phyloP scores from a whole-genome alignment of 192 early-diverging fungal genomes.

The Phlyctochytrium arcticum region DNA sequence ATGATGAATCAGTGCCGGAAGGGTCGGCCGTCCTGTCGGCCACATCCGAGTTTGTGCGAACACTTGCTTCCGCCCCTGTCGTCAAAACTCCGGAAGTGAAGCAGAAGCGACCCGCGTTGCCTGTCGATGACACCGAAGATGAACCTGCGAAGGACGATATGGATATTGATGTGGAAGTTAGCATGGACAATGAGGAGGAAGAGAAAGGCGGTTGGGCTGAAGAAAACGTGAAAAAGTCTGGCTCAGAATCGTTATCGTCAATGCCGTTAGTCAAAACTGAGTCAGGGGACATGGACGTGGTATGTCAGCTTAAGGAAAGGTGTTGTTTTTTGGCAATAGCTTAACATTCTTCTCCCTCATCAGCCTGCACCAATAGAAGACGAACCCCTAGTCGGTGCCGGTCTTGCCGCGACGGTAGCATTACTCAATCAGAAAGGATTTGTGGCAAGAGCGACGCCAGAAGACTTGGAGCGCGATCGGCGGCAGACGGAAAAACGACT shows the following conservation, averaged over 20 bases:
- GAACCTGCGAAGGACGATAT: conserved; percentile 1
- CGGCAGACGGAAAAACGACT: conserved; percentile 52
- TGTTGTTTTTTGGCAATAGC: conserved; percentile 1
- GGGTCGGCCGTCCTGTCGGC: conserved; percentile 70
- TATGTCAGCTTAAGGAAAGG: conserved; percentile 1
- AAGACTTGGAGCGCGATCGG: conserved; percentile 63
- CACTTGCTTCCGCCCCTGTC: conserved; percentile 40
- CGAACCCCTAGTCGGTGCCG: conserved; percentile 76
- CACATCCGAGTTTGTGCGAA: conserved; percentile 84
- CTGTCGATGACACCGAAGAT: conserved; percentile 14
- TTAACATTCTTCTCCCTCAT: neutral
- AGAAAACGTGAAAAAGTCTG: conserved; percentile 3
- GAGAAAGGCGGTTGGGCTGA: conserved; percentile 26
- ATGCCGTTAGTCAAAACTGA: too few species aligned
- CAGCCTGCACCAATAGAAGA: conserved; percentile 44
- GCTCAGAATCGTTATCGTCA: too few species aligned
- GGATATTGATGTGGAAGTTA: conserved; percentile 27
- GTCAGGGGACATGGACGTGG: too few species aligned
- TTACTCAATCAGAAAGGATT: conserved; percentile 78
- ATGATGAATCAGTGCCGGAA: conserved; percentile 9
- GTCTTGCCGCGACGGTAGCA: conserved; percentile 77
- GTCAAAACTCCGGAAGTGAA: conserved; percentile 5
- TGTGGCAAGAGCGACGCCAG: conserved; percentile 57
- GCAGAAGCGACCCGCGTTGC: neutral
- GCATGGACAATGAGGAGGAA: conserved; percentile 21